phyloP scores from a whole-genome alignment of 345 rosid species.

The Murraya paniculata region DNA sequence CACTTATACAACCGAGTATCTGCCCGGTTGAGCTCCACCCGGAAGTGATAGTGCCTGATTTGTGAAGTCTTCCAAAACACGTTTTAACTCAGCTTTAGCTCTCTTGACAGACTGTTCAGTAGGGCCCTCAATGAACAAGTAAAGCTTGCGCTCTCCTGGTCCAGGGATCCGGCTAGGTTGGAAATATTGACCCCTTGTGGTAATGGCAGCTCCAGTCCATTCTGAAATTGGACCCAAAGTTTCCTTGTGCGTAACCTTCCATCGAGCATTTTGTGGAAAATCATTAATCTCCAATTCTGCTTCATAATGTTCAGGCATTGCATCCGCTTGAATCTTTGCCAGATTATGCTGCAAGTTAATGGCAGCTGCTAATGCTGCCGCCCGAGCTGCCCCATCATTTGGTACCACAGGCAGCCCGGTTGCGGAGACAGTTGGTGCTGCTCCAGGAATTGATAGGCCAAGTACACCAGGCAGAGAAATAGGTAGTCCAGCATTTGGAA shows the following conservation, averaged over 20 bases:
- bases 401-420: constrained; percentile 42
- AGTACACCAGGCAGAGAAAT: constrained; percentile 40
- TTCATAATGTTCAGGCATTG: constrained; percentile 96
- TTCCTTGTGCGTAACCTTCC: constrained; percentile 99
- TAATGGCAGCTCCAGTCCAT: constrained; percentile 98
- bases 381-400: constrained; percentile 78
- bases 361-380: constrained; percentile 91
- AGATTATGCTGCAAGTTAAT: constrained; percentile 83
- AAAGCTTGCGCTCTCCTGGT: constrained; percentile 91
- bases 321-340: constrained; percentile 96
- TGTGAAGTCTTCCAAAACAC: constrained; percentile 89
- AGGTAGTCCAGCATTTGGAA: constrained; percentile 48
- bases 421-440: constrained; percentile 34
- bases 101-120: constrained; percentile 84
- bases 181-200: constrained; percentile 86
- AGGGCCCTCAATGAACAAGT: constrained; percentile 93
- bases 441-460: constrained; percentile 35
- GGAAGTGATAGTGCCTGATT: constrained; percentile 85
- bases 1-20: constrained; percentile 85
- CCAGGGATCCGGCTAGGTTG: constrained; percentile 66
- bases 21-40: constrained; percentile 91
- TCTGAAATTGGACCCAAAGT: constrained; percentile 97
- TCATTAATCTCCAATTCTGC: constrained; percentile 97
- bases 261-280: constrained; percentile 95
- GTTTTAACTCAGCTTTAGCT: constrained; percentile 86